Evolutionary conservation across 2,329 filamentous ascomycete genomes (phyloP).

Genomic region (Colletotrichum liriopes): DNA sequence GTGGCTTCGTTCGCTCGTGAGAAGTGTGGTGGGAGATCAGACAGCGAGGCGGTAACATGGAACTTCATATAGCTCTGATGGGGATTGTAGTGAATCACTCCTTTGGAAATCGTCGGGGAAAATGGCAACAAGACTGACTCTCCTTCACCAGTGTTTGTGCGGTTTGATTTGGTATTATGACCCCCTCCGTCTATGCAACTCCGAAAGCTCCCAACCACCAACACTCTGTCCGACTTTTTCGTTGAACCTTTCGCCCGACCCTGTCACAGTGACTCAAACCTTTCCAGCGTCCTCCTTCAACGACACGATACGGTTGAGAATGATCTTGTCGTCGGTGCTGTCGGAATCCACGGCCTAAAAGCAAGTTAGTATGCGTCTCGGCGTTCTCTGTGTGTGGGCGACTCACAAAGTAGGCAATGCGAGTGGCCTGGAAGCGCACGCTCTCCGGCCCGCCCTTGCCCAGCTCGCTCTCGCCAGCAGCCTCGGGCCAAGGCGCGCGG

Average conservation of each 20-base stretch:
- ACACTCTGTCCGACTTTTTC: not conserved
- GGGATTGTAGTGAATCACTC: conserved; percentile 9
- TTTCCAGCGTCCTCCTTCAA: conserved; percentile 91
- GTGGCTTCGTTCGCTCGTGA: not conserved
- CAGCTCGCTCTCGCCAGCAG: conserved; percentile 77
- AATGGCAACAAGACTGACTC: conserved; percentile 5
- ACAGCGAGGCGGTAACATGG: too few species aligned
- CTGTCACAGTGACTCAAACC: conserved; percentile 44
- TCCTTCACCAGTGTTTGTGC: conserved; percentile 19
- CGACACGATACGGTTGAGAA: conserved; percentile 93
- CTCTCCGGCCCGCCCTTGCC: conserved; percentile 77
- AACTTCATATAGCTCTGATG: not conserved
- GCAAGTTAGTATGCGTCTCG: not conserved
- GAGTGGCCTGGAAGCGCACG: conserved; percentile 92
- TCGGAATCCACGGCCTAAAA: conserved; percentile 81
- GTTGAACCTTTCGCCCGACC: not conserved
- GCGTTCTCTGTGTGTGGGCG: too few species aligned
- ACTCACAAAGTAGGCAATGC: conserved; percentile 86
- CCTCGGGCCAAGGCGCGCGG: conserved; percentile 86
- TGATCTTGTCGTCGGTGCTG: conserved; percentile 82
- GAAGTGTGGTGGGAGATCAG: not conserved
- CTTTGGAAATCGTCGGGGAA: not conserved
- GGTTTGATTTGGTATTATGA: conserved; percentile 33
- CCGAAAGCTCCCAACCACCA: conserved; percentile 27
- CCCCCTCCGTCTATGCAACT: conserved; percentile 36